Base-by-base conservation (phyloP, 2,329 filamentous ascomycete species). In the Paraphoma chrysanthemicola region DNA sequence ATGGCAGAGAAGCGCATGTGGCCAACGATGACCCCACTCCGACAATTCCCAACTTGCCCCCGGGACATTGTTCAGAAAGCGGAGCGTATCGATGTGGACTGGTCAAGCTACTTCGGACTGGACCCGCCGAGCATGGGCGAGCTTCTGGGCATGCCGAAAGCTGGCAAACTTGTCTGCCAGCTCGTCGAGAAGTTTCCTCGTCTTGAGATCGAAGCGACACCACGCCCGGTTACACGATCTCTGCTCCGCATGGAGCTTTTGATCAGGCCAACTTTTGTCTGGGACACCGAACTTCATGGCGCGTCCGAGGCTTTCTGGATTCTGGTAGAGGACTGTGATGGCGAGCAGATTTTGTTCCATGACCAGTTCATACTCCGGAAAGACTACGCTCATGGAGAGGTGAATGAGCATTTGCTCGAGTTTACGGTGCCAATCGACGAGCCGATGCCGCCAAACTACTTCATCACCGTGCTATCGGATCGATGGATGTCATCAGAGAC, bases 1-100 rank as follows among this genome's bases (percentile, higher is more conserved):
- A 98, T 97, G 92, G 95, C 94, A 0, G 95, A 99, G 81, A 97
- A 97, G 83, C 87, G 96, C 48, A 99, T 99, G 96, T 99, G 95
- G 95, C 93, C 94, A 12, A 98, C 94, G 6, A 99, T 98, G 95
- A 92, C 92, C 38, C 95, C 96, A 10, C 83, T 99, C 31, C 88
- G 95, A 51, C 95, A 99, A 71, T 99, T 99, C 72, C 71, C 72
- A 9, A 64, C 57, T n/a, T 97, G 93, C 71, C 88, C 93, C 3
- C 83, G 88, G 41, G 94, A 98, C 56, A 91, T 98, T 51, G 82
- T 98, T 47, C 88, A 92, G 64, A 98, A 98, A 79, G 90, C 93
- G 3, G 95, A 99, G 80, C 87, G 93, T 65, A 96, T 98, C 59
- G 93, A 97, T 66, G 93, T 98, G 17, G 89, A 91, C 1, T 99